phyloP scores from a whole-genome alignment of 2,329 filamentous ascomycete genomes.

The Saccharata proteae region DNA sequence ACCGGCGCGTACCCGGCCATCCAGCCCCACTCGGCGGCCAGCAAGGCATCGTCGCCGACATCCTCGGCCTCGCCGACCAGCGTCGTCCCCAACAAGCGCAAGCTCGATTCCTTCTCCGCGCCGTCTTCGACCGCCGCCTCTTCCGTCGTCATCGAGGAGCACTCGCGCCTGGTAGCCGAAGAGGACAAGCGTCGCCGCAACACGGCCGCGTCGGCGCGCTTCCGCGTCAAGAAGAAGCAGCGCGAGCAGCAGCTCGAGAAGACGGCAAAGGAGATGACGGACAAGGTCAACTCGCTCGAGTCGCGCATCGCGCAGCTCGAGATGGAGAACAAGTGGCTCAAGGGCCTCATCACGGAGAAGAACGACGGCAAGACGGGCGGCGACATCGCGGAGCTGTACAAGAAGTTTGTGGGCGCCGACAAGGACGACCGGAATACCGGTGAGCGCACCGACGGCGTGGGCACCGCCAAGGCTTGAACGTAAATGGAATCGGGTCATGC shows the following conservation, averaged over 20 bases:
- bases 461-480: constrained; percentile 16
- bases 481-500: constrained; percentile 12
- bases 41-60: constrained; percentile 18
- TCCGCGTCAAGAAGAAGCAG: constrained; percentile 45
- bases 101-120: constrained; percentile 22
- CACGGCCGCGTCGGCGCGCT: constrained; percentile 40
- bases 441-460: constrained; percentile 25
- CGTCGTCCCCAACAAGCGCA: constrained; percentile 32
- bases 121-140: constrained; percentile 13
- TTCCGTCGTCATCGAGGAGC: constrained; percentile 30
- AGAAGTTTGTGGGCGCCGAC: constrained; percentile 17
- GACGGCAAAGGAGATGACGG: constrained; percentile 38
- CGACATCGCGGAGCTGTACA: constrained; percentile 22
- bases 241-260: constrained; percentile 40
- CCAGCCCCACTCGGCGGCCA: constrained; percentile 14
- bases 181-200: constrained; percentile 43
- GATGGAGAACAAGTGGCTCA: constrained; percentile 42
- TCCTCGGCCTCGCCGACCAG: constrained; percentile 14
- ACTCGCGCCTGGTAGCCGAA: constrained; percentile 35
- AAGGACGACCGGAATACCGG: constrained; percentile 22
- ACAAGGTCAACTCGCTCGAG: constrained; percentile 34
- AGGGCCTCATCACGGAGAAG: constrained; percentile 40
- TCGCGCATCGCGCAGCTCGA: constrained; percentile 36
- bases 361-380: constrained; percentile 23
- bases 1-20: constrained; percentile 16